Evolutionary conservation across 129 eudicot species (phyloP).

Genomic region (Chrysanthemum seticuspe): DNA sequence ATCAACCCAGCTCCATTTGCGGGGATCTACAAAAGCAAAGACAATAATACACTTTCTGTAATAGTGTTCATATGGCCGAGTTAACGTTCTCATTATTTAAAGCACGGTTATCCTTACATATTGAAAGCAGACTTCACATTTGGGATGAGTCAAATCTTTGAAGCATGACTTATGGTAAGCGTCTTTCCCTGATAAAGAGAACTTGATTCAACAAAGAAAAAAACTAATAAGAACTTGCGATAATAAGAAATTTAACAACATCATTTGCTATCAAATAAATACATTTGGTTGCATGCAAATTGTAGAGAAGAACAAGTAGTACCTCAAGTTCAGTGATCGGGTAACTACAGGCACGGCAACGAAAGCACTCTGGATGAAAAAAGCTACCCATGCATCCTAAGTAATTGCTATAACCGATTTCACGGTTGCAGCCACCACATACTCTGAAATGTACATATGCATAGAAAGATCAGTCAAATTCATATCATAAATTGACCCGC

Average conservation of each 20-base stretch:
- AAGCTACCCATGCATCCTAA: slow-evolving; percentile 91
- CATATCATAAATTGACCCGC: slow-evolving; percentile 3
- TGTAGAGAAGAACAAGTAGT: neutral
- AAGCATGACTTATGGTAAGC: slow-evolving; percentile 88
- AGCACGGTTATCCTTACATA: slow-evolving; percentile 53
- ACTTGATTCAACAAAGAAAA: slow-evolving; percentile 75
- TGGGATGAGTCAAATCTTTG: slow-evolving; percentile 93
- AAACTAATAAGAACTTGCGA: slow-evolving; percentile 41
- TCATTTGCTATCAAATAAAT: slow-evolving; percentile 16
- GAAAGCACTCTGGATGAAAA: slow-evolving; percentile 87
- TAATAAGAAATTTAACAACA: slow-evolving; percentile 1
- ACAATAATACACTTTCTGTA: slow-evolving; percentile 5
- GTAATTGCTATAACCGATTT: slow-evolving; percentile 70
- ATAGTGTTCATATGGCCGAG: neutral
- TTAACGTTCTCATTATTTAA: neutral
- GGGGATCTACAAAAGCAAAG: slow-evolving; percentile 55
- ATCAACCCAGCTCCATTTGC: slow-evolving; percentile 81
- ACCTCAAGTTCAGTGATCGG: slow-evolving; percentile 96
- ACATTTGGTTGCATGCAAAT: slow-evolving; percentile 6
- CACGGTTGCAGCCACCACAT: slow-evolving; percentile 88
- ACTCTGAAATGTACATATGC: slow-evolving; percentile 44
- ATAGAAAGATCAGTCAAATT: slow-evolving; percentile 22
- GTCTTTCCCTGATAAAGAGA: slow-evolving; percentile 90
- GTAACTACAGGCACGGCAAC: slow-evolving; percentile 76
- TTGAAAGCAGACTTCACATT: slow-evolving; percentile 97